These are phyloP conservation scores for Trichomonascus vanleenenianus DNA, from an alignment of 805 yeast genomes.

Conservation along the genomic window DNA sequence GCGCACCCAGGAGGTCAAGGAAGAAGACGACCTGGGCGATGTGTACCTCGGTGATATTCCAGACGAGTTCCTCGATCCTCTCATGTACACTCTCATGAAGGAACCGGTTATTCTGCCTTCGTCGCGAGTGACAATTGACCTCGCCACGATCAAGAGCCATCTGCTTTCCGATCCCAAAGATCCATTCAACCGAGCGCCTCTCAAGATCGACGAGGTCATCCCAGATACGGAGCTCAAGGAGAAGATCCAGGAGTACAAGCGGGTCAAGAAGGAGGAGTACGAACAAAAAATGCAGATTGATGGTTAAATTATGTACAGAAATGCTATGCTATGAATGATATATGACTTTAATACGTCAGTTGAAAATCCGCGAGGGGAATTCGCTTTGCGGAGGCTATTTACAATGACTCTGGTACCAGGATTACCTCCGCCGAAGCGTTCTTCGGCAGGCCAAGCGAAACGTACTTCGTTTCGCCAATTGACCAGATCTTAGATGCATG, in stretches of 20 bases:
- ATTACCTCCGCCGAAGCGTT: too few relatives aligned
- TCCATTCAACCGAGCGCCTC: slow-evolving; percentile 92
- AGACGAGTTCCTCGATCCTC: slow-evolving; percentile 93
- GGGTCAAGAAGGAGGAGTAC: slow-evolving; percentile 30
- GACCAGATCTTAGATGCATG: slow-evolving; percentile 10
- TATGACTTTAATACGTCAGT: too few relatives aligned
- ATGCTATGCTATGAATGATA: too few relatives aligned
- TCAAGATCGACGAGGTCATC: slow-evolving; percentile 78
- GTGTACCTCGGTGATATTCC: slow-evolving; percentile 88
- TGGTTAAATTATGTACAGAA: not conserved
- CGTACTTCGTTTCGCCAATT: slow-evolving; percentile 4
- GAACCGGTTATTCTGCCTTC: slow-evolving; percentile 94
- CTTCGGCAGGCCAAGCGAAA: too few relatives aligned
- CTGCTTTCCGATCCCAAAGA: slow-evolving; percentile 90
- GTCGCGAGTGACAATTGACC: slow-evolving; percentile 76
- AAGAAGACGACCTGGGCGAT: slow-evolving; percentile 63
- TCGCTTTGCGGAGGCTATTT: too few relatives aligned
- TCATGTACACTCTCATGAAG: slow-evolving; percentile 91
- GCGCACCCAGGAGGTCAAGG: slow-evolving; percentile 53
- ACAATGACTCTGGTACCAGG: too few relatives aligned
- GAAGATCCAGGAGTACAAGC: slow-evolving; percentile 53
- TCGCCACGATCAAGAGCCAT: slow-evolving; percentile 89
- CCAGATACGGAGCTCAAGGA: slow-evolving; percentile 65
- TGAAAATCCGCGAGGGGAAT: too few relatives aligned
- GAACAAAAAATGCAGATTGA: slow-evolving; percentile 3